Base-by-base conservation (phyloP, 768 basidiomycete genomes). In the Rhodotorula kratochvilovae region DNA sequence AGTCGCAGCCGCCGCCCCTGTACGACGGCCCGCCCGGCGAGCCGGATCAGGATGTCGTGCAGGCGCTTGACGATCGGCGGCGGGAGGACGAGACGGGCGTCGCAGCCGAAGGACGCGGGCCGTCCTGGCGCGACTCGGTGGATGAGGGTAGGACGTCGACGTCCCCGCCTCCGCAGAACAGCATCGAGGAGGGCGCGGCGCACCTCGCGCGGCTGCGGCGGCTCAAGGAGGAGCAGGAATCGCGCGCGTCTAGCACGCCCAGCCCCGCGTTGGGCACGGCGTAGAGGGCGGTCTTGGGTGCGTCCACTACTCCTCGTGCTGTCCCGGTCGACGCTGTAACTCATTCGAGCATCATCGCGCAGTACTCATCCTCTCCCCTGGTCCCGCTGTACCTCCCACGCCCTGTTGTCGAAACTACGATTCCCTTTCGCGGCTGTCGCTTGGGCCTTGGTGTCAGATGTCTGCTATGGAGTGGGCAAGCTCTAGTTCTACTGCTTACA, bases 161-260 rank as follows among this genome's bases (percentile, higher is more conserved):
- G 3, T n/a, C 60, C 1, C 16, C 55, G 33, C 46, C 36, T 25
- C 35, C 19, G 12, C 35, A 25, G n/a, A 2, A 16, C n/a, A 39
- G 43, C 43, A 71, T 71, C 50, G 66, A 63, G 25, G 70, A 66
- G 50, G 70, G 70, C 17, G 70, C 66, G 19, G 62, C 66, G n/a
- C 66, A 71, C 51, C 66, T 71, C 23, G 70, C 70, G 12, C 29
- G 70, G 45, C 33, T 71, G 57, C 42, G 70, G 33, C 50, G 16
- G 33, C 33, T 71, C 48, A 71, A 71, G 56, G 70, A 71, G 51
- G 70, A 71, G 35, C 56, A 63, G 17, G 70, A 71, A 39, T 12
- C n/a, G 46, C 48, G 46, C 25, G 23, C 29, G 29, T 54, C 29
- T 3, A 27, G 6, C 11, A 4, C 12, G 27, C 12, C 17, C 11